These are phyloP conservation scores for Paxillus ammoniavirescens DNA, from an alignment of 768 basidiomycete species.

Conservation along the genomic window DNA sequence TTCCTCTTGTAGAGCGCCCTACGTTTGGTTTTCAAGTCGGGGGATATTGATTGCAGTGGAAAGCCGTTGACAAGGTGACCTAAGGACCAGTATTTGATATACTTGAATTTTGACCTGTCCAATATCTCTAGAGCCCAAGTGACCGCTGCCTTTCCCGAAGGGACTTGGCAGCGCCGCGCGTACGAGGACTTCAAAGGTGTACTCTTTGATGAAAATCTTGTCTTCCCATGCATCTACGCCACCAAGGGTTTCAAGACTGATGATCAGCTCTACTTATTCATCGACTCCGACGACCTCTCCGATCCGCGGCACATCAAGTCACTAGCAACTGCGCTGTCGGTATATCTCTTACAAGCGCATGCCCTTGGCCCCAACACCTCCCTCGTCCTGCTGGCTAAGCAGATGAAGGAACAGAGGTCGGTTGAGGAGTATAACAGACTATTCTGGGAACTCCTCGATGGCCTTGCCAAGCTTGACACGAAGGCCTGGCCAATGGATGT, in stretches of 20 bases:
- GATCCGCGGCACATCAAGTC: constrained; percentile 18
- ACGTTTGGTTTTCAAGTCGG: not conserved
- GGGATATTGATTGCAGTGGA: constrained; percentile 1
- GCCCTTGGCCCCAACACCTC: constrained; percentile 21
- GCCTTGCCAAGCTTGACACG: constrained; percentile 15
- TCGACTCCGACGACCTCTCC: constrained; percentile 23
- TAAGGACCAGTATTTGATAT: no score
- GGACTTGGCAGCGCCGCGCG: constrained; percentile 16
- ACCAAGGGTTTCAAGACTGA: constrained; percentile 24
- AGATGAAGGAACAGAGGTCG: constrained; percentile 5
- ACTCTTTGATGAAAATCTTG: constrained; percentile 11
- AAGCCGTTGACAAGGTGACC: constrained; percentile 16
- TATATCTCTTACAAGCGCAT: constrained; percentile 15
- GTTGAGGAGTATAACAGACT: constrained; percentile 17
- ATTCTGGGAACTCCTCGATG: constrained; percentile 21
- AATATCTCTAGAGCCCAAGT: constrained; percentile 14
- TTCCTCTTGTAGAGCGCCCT: constrained; percentile 2
- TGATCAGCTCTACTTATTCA: constrained; percentile 19
- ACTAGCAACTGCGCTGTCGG: constrained; percentile 12
- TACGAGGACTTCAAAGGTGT: constrained; percentile 18
- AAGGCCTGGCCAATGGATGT: constrained; percentile 14
- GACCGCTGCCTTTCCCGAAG: constrained; percentile 5
- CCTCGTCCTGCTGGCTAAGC: constrained; percentile 17
- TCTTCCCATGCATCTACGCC: constrained; percentile 22
- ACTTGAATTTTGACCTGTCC: not conserved